A percentile compares a stretch with the other conserved stretches of the same genome.
These are phyloP conservation scores for Aquilaria malaccensis DNA, from an alignment of 345 rosid species.

Conservation along the genomic window DNA sequence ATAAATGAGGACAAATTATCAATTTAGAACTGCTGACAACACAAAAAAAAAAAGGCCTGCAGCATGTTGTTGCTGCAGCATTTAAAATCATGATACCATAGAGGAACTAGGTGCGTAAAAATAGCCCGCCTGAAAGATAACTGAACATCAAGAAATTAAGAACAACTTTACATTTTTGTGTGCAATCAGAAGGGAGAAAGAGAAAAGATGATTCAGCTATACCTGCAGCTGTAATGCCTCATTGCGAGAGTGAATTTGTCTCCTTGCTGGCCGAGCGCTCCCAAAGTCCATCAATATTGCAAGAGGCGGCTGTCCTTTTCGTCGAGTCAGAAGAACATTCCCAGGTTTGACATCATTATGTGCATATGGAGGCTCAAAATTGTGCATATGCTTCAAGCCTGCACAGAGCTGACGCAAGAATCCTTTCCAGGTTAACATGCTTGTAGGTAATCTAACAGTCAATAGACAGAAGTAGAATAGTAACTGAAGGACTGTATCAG, in stretches of 20 bases:
- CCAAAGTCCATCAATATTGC: slow-evolving; percentile 70
- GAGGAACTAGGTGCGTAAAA: too few relatives aligned
- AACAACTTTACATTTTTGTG: too few relatives aligned
- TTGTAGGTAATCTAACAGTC: background rate
- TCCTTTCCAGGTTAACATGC: slow-evolving; percentile 10
- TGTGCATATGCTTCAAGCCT: slow-evolving; percentile 87
- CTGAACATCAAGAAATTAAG: too few relatives aligned
- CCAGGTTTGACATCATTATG: slow-evolving; percentile 96
- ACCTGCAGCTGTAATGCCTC: slow-evolving; percentile 38
- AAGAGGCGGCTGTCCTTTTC: slow-evolving; percentile 43
- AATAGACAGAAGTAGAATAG: too few relatives aligned
- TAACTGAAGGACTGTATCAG: too few relatives aligned
- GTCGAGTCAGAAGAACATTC: slow-evolving; percentile 48
- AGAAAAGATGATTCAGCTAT: slow-evolving; percentile 3
- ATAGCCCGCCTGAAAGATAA: too few relatives aligned
- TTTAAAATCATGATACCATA: background rate
- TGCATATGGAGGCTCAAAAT: slow-evolving; percentile 82
- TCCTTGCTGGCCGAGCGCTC: slow-evolving; percentile 50
- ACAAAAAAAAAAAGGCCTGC: too few relatives aligned
- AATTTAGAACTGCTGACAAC: too few relatives aligned
- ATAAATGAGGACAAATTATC: too few relatives aligned
- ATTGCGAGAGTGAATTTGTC: slow-evolving; percentile 44
- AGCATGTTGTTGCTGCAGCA: too few relatives aligned
- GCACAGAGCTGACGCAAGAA: slow-evolving; percentile 61
- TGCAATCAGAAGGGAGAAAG: too few relatives aligned